Percentiles rank a stretch among this genome's conserved stretches.
Evolutionary conservation across 805 yeast species (phyloP).

Genomic region (Tetrapisispora fleetii): DNA sequence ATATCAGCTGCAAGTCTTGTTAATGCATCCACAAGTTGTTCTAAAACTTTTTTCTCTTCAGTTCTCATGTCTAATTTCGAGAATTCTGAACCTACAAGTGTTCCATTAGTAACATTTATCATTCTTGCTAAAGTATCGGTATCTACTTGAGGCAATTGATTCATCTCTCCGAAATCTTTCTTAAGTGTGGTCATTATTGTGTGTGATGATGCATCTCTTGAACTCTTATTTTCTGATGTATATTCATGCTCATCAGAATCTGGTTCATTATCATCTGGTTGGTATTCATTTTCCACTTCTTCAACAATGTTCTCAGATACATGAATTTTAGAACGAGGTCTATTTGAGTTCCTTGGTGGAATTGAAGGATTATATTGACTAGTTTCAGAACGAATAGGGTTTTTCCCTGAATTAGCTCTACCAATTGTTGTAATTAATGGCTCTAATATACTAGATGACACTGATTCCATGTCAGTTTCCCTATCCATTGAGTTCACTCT

Average conservation of each 20-base stretch:
- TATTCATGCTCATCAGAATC: not conserved
- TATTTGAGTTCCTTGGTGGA: constrained; percentile 26
- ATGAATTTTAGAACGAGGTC: constrained; percentile 24
- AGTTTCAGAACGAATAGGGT: constrained; percentile 17
- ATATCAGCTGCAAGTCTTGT: constrained; percentile 84
- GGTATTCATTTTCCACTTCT: constrained; percentile 1
- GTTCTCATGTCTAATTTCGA: constrained; percentile 61
- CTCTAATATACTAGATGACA: constrained; percentile 21
- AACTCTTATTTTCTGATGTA: no score
- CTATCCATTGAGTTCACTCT: constrained; percentile 1
- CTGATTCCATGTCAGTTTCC: constrained; percentile 12
- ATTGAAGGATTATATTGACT: constrained; percentile 22
- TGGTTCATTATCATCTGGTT: not conserved
- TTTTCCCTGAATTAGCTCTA: constrained; percentile 7
- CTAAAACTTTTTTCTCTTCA: constrained; percentile 70
- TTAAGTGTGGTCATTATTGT: not conserved
- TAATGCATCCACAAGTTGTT: constrained; percentile 75
- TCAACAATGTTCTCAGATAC: constrained; percentile 10
- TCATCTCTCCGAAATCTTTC: no score
- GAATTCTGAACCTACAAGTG: constrained; percentile 48
- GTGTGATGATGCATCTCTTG: not conserved
- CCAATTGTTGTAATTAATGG: constrained; percentile 16
- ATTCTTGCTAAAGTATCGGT: constrained; percentile 30
- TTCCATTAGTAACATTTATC: constrained; percentile 33
- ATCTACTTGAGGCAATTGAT: constrained; percentile 12